Percentiles rank a stretch among this genome's conserved stretches.
phyloP scores from a whole-genome alignment of 2,329 filamentous ascomycete genomes.

The Colletotrichum sp. region DNA sequence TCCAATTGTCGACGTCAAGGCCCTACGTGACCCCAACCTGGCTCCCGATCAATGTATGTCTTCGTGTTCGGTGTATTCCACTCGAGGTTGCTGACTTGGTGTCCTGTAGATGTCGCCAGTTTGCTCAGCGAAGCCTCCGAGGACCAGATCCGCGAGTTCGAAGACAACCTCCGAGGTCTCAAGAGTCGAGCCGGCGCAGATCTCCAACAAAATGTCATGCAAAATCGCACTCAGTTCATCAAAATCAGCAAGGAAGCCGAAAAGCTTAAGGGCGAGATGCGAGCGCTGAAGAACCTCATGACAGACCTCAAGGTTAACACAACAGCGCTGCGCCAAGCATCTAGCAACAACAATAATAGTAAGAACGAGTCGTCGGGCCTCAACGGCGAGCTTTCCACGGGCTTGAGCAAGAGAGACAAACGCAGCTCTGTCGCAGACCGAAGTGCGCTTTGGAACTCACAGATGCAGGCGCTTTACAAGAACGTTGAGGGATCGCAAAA shows the following conservation, averaged over 20 bases:
- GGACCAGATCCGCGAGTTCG: conserved; percentile 83
- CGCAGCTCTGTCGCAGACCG: conserved; percentile 84
- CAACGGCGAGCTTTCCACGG: conserved; percentile 56
- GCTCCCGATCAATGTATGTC: conserved; percentile 77
- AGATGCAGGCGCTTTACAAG: conserved; percentile 88
- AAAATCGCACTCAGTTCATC: conserved; percentile 98
- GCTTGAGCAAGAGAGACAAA: conserved; percentile 75
- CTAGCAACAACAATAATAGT: conserved; percentile 55
- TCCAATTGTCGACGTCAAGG: conserved; percentile 76
- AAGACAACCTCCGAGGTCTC: conserved; percentile 75
- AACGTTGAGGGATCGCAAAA: conserved; percentile 98
- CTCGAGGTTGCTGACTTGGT: conserved; percentile 13
- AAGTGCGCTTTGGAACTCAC: conserved; percentile 70
- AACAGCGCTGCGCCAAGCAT: conserved; percentile 66
- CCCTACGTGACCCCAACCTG: conserved; percentile 79
- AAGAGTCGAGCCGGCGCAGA: conserved; percentile 82
- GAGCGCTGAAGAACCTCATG: conserved; percentile 87
- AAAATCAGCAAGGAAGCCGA: conserved; percentile 99
- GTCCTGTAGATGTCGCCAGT: conserved; percentile 61
- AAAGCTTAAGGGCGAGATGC: conserved; percentile 96
- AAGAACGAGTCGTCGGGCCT: conserved; percentile 52
- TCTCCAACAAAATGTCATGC: conserved; percentile 93
- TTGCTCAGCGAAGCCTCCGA: conserved; percentile 86
- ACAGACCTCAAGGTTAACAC: conserved; percentile 86
- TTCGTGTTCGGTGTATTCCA: not conserved